Percentiles rank a stretch among this genome's conserved stretches.
Evolutionary conservation across 2,329 filamentous ascomycete species (phyloP).

Genomic region (Cordyceps cateniannulata): DNA sequence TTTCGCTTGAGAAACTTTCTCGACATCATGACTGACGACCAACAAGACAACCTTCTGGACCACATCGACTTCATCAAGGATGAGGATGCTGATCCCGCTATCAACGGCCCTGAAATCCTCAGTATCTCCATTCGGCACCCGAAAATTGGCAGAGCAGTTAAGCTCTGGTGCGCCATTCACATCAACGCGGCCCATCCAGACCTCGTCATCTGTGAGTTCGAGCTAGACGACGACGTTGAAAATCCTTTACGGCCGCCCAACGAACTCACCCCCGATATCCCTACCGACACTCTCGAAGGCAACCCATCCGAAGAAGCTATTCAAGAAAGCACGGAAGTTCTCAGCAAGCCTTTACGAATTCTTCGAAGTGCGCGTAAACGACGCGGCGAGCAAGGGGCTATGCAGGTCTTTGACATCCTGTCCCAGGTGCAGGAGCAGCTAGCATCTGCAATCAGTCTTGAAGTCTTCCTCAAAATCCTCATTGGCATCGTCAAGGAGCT

Average conservation of each 20-base stretch:
- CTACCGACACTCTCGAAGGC: slow-evolving; percentile 67
- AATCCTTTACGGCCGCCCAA: slow-evolving; percentile 60
- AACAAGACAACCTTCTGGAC: slow-evolving; percentile 75
- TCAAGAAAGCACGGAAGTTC: slow-evolving; percentile 66
- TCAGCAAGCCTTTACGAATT: slow-evolving; percentile 71
- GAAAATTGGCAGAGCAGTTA: slow-evolving; percentile 46
- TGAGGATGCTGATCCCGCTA: slow-evolving; percentile 66
- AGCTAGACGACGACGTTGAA: slow-evolving; percentile 68
- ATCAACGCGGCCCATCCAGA: slow-evolving; percentile 61
- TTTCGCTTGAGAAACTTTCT: slow-evolving; percentile 71
- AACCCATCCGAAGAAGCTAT: slow-evolving; percentile 70
- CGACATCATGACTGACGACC: slow-evolving; percentile 78
- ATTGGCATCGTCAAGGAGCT: slow-evolving; percentile 84
- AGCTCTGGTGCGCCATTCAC: slow-evolving; percentile 85
- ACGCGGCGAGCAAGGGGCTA: slow-evolving; percentile 71
- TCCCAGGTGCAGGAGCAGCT: slow-evolving; percentile 87
- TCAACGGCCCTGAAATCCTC: slow-evolving; percentile 81
- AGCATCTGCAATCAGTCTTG: slow-evolving; percentile 61
- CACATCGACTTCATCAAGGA: slow-evolving; percentile 85
- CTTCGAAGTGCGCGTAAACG: slow-evolving; percentile 68
- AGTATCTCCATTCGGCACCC: slow-evolving; percentile 64
- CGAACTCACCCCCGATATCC: slow-evolving; percentile 53
- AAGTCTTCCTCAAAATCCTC: slow-evolving; percentile 70
- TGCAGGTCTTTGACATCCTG: slow-evolving; percentile 90
- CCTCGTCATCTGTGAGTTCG: slow-evolving; percentile 80